Evolutionary conservation across 257 asterid species (phyloP).

Genomic region (Jacaranda mimosifolia): DNA sequence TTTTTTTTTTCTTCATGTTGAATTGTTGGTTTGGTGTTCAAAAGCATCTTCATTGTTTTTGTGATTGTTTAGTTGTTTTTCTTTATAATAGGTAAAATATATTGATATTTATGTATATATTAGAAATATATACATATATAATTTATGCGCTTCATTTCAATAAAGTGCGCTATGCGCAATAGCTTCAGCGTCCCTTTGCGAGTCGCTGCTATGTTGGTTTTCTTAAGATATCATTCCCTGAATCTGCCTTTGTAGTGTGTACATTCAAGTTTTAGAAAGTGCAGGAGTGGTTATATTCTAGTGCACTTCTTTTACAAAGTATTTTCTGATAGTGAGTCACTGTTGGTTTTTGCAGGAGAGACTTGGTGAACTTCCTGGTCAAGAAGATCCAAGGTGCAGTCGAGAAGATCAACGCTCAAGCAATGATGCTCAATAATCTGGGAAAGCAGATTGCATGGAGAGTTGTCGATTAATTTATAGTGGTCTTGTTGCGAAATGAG

Average conservation of each 20-base stretch:
- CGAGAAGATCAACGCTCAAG: conserved; percentile 55
- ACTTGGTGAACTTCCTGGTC: conserved; percentile 71
- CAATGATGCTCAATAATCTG: conserved; percentile 47
- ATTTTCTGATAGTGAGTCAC: not conserved
- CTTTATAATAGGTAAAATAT: too few species aligned
- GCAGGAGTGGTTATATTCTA: not conserved
- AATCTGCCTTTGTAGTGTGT: not conserved
- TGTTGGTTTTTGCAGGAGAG: conserved; percentile 66
- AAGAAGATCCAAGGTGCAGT: conserved; percentile 69
- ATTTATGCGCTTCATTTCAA: too few species aligned
- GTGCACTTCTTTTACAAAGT: not conserved
- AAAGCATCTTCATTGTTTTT: too few species aligned
- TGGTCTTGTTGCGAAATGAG: conserved; percentile 42
- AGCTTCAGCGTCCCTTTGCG: too few species aligned
- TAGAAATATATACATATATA: too few species aligned
- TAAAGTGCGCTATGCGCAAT: too few species aligned
- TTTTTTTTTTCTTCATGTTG: too few species aligned
- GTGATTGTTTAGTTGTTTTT: too few species aligned
- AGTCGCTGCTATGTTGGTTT: too few species aligned
- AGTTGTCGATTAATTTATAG: conserved; percentile 49
- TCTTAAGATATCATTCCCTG: not conserved
- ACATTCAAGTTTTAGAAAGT: not conserved
- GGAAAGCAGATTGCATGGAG: conserved; percentile 35
- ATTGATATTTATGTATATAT: too few species aligned
- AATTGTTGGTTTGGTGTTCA: too few species aligned